A percentile compares a stretch with the other conserved stretches of the same genome.
Conservation (phyloP, 1,284 basidiomycete species). For the Laetiporus sulphureus region DNA sequence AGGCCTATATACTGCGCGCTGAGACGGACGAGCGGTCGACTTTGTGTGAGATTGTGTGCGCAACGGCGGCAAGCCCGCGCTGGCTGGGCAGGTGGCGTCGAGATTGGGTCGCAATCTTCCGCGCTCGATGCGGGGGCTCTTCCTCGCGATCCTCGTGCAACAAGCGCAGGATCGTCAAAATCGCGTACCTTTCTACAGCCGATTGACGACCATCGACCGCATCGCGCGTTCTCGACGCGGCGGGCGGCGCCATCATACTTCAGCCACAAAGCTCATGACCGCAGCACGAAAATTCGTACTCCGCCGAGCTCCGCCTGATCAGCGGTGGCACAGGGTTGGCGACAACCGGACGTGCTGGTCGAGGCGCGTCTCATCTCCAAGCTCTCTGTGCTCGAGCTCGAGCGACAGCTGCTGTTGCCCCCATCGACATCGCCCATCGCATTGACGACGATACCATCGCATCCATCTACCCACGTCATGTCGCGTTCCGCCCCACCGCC, state of each 20-base stretch:
- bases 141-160: background rate
- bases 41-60: background rate
- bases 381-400: background rate
- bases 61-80: background rate
- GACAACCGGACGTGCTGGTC: background rate
- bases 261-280: too few relatives aligned
- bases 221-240: too few relatives aligned
- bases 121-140: conserved; percentile 4
- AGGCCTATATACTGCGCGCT: too few relatives aligned
- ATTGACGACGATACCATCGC: conserved; percentile 10
- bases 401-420: too few relatives aligned
- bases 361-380: background rate
- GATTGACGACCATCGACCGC: too few relatives aligned
- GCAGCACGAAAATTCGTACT: conserved; percentile 4
- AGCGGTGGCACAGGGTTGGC: background rate
- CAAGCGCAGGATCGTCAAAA: conserved; percentile 1
- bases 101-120: conserved; percentile 6
- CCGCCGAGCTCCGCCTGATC: conserved; percentile 10
- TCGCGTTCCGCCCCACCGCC: conserved; percentile 64
- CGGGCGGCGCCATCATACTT: too few relatives aligned
- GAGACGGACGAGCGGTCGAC: too few relatives aligned
- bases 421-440: conserved; percentile 1
- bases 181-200: background rate
- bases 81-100: background rate
- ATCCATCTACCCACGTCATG: too few relatives aligned